A percentile compares a stretch with the other conserved stretches of the same genome.
Evolutionary conservation across 805 yeast genomes (phyloP).

Genomic region (Candida rishiriensis): DNA sequence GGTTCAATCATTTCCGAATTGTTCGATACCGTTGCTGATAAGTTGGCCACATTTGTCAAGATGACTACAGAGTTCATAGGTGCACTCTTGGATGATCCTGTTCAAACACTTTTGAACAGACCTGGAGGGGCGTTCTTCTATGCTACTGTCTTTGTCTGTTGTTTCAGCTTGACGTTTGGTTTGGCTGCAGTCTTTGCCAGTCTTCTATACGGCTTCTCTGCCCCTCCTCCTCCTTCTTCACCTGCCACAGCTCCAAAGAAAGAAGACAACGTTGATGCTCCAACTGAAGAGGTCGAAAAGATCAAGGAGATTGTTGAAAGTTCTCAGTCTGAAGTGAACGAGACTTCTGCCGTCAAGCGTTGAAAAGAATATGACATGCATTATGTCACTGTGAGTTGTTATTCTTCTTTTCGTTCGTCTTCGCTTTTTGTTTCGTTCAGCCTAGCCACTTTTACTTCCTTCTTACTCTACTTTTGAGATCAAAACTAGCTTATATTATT

Average conservation of each 20-base stretch:
- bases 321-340: constrained; percentile 22
- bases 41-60: constrained; percentile 16
- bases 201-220: constrained; percentile 11
- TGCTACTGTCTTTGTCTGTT: constrained; percentile 36
- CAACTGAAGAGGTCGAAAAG: constrained; percentile 6
- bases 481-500: not conserved
- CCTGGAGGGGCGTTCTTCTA: constrained; percentile 51
- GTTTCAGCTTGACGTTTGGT: constrained; percentile 40
- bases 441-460: not conserved
- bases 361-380: not conserved
- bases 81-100: constrained; percentile 42
- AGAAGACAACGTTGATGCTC: constrained; percentile 12
- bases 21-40: constrained; percentile 13
- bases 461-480: not conserved
- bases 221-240: constrained; percentile 2
- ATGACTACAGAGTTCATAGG: constrained; percentile 29
- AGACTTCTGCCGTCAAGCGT: constrained; percentile 28
- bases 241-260: constrained; percentile 5
- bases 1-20: constrained; percentile 13
- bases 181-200: constrained; percentile 33
- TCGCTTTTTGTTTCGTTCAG: not conserved
- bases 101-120: constrained; percentile 36
- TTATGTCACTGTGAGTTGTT: not conserved
- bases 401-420: not conserved
- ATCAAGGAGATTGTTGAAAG: constrained; percentile 11